Evolutionary conservation across 2,329 filamentous ascomycete species (phyloP).

Genomic region (Stemphylium beticola): DNA sequence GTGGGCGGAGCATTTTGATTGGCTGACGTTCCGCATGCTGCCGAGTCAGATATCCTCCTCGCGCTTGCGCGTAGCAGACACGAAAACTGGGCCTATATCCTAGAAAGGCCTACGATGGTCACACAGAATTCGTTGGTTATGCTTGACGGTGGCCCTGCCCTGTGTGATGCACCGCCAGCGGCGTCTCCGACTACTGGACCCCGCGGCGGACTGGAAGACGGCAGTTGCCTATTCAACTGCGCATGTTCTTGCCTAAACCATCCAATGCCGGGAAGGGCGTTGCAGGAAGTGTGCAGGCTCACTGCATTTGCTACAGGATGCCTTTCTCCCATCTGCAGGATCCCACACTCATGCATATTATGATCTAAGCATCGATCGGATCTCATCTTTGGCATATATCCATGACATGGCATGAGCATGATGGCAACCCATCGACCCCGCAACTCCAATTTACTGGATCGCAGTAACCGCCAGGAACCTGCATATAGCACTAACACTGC

Average conservation of each 20-base stretch:
- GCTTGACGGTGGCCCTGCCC: not conserved
- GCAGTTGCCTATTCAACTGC: not conserved
- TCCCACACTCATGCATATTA: constrained; percentile 7
- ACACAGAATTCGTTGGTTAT: not conserved
- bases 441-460: constrained; percentile 14
- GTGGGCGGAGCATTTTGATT: constrained; percentile 13
- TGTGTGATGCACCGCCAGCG: not conserved
- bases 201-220: not conserved
- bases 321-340: not conserved
- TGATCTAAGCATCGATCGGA: constrained; percentile 20
- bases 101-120: constrained; percentile 1
- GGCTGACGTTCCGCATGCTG: constrained; percentile 3
- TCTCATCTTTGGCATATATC: constrained; percentile 17
- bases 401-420: constrained; percentile 13
- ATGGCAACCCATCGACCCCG: constrained; percentile 3
- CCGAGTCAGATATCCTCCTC: constrained; percentile 6
- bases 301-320: not conserved
- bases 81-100: not conserved
- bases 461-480: constrained; percentile 16
- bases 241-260: not conserved
- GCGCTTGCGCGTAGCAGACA: not conserved
- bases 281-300: not conserved
- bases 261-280: constrained; percentile 1
- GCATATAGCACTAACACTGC: constrained; percentile 11
- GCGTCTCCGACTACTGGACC: not conserved